Evolutionary conservation across 352 stramenopile genomes (phyloP).

Genomic region (Phytophthora cactorum): DNA sequence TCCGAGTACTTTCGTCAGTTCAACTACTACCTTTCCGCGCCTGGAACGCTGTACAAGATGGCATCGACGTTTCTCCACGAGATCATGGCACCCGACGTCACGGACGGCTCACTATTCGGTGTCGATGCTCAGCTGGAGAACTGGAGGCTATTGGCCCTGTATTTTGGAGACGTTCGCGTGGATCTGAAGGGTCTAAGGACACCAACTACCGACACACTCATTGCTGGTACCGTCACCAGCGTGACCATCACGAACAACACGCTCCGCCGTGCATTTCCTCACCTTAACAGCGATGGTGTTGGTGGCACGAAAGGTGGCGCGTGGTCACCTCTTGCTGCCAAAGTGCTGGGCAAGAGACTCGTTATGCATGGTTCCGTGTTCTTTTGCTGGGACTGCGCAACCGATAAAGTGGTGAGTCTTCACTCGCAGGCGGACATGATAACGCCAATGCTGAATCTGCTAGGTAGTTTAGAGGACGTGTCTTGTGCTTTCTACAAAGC

Average conservation of each 20-base stretch:
- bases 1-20: conserved; percentile 19
- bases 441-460: background rate
- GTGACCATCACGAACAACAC: conserved; percentile 8
- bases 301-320: conserved; percentile 2
- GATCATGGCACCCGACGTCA: background rate
- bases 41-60: background rate
- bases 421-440: conserved; percentile 3
- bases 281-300: conserved; percentile 9
- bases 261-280: conserved; percentile 1
- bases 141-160: conserved; percentile 5
- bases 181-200: conserved; percentile 1
- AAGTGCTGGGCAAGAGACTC: background rate
- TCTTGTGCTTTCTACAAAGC: background rate
- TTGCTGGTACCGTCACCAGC: background rate
- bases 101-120: background rate
- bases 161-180: conserved; percentile 3
- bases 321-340: conserved; percentile 2
- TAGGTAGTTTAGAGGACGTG: background rate
- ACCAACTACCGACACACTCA: background rate
- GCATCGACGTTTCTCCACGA: conserved; percentile 3
- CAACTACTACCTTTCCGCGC: conserved; percentile 8
- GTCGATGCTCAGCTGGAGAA: conserved; percentile 2
- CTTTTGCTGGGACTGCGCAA: conserved; percentile 2
- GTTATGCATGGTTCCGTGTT: background rate
- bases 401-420: background rate